phyloP scores from a whole-genome alignment of 352 stramenopile genomes.

The Globisporangium sylvaticum region DNA sequence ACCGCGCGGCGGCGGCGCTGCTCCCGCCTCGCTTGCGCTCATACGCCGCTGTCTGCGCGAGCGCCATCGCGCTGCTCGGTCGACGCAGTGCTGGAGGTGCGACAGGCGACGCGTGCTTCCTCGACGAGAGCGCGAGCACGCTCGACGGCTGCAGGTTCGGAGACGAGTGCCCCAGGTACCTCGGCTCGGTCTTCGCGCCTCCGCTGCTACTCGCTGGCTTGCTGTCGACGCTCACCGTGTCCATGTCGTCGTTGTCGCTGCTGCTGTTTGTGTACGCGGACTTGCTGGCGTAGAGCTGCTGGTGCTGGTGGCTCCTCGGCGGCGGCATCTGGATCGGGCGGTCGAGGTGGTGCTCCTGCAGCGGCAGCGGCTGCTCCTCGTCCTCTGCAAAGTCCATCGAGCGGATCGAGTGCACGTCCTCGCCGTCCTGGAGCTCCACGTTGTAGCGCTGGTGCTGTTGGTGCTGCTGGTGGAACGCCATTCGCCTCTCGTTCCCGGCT shows the following conservation, averaged over 20 bases:
- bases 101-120: slow-evolving; percentile 12
- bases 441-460: slow-evolving; percentile 10
- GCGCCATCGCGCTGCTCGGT: slow-evolving; percentile 1
- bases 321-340: slow-evolving; percentile 8
- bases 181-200: slow-evolving; percentile 3
- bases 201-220: slow-evolving; percentile 3
- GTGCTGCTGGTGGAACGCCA: slow-evolving; percentile 6
- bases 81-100: neutral
- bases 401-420: slow-evolving; percentile 18
- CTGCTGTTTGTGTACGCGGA: slow-evolving; percentile 14
- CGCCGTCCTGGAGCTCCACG: slow-evolving; percentile 14
- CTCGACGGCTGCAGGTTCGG: slow-evolving; percentile 18
- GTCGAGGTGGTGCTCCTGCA: slow-evolving; percentile 17
- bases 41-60: slow-evolving; percentile 7
- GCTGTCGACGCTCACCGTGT: slow-evolving; percentile 13
- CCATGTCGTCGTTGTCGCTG: slow-evolving; percentile 15
- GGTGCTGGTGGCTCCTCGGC: slow-evolving; percentile 4
- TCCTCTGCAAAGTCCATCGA: slow-evolving; percentile 11
- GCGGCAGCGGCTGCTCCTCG: slow-evolving; percentile 9
- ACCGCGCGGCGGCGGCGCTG: slow-evolving; percentile 2
- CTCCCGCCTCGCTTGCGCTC: slow-evolving; percentile 16
- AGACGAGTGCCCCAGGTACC: slow-evolving; percentile 2
- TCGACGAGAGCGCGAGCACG: slow-evolving; percentile 12
- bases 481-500: neutral
- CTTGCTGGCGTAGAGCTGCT: neutral